phyloP scores from a whole-genome alignment of 1,139 yeast genomes.

The Lodderomyces pseudojiufengensis region DNA sequence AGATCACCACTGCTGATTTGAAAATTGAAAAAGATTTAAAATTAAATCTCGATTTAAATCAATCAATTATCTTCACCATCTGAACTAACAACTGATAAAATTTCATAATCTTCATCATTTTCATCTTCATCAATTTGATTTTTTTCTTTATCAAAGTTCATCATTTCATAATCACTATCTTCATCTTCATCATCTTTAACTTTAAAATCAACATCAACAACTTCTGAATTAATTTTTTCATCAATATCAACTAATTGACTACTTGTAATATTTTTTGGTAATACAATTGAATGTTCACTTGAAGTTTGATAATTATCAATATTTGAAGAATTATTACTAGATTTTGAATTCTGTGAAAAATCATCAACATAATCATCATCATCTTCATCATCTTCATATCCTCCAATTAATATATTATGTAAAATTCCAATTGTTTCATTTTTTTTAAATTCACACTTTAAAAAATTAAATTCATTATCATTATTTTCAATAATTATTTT shows the following conservation, averaged over 20 bases:
- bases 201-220: slow-evolving; percentile 20
- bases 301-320: slow-evolving; percentile 9
- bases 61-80: background rate
- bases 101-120: slow-evolving; percentile 36
- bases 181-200: slow-evolving; percentile 3
- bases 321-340: background rate
- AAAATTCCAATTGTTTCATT: slow-evolving; percentile 2
- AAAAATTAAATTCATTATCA: slow-evolving; percentile 16
- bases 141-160: slow-evolving; percentile 31
- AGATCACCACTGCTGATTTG: too few species aligned
- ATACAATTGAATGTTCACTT: slow-evolving; percentile 31
- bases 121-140: slow-evolving; percentile 31
- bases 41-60: too few species aligned
- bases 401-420: slow-evolving; percentile 1
- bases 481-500: slow-evolving; percentile 25
- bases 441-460: slow-evolving; percentile 2
- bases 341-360: background rate
- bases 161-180: slow-evolving; percentile 28
- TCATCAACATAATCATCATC: slow-evolving; percentile 1
- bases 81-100: slow-evolving; percentile 32
- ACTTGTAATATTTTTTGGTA: slow-evolving; percentile 17
- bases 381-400: slow-evolving; percentile 10
- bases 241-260: too few species aligned
- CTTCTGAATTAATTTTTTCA: slow-evolving; percentile 18
- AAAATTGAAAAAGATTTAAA: too few species aligned